Conservation (phyloP, 2,329 filamentous ascomycete species). For the Neofusicoccum ribis region DNA sequence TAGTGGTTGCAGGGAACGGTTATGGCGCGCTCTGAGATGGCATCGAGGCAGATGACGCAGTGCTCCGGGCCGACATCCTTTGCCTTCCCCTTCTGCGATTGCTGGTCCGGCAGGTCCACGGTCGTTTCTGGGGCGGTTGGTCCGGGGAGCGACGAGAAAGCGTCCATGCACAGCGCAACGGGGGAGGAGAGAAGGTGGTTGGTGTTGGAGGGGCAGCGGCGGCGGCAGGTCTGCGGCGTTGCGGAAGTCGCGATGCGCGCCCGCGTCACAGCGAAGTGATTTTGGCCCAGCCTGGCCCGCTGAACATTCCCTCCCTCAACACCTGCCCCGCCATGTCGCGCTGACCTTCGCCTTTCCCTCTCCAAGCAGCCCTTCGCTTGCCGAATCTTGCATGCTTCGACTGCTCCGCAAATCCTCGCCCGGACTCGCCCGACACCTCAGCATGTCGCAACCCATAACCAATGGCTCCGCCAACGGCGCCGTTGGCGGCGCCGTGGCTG, state of each 20-base stretch:
- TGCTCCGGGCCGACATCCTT: slow-evolving; percentile 40
- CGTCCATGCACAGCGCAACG: background rate
- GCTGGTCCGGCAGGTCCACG: background rate
- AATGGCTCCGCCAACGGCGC: slow-evolving; percentile 29
- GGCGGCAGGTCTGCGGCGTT: background rate
- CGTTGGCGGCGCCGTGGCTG: slow-evolving; percentile 24
- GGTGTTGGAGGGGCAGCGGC: background rate
- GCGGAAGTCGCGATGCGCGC: background rate
- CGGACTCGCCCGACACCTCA: background rate
- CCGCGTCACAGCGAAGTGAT: background rate
- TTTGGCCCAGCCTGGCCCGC: background rate
- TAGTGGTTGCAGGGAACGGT: slow-evolving; percentile 76
- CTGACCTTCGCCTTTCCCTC: background rate
- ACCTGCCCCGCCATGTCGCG: slow-evolving; percentile 1
- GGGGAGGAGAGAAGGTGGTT: background rate
- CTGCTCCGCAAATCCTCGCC: background rate
- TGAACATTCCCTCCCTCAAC: background rate
- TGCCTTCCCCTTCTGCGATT: background rate
- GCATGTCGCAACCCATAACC: slow-evolving; percentile 12
- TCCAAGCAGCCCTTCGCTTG: background rate
- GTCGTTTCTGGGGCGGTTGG: background rate
- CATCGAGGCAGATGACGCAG: slow-evolving; percentile 87
- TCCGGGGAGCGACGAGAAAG: background rate
- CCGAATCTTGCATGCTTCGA: background rate
- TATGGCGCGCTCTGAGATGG: slow-evolving; percentile 69